phyloP scores from a whole-genome alignment of 2,329 filamentous ascomycete genomes.

The Paecilomyces sp. region DNA sequence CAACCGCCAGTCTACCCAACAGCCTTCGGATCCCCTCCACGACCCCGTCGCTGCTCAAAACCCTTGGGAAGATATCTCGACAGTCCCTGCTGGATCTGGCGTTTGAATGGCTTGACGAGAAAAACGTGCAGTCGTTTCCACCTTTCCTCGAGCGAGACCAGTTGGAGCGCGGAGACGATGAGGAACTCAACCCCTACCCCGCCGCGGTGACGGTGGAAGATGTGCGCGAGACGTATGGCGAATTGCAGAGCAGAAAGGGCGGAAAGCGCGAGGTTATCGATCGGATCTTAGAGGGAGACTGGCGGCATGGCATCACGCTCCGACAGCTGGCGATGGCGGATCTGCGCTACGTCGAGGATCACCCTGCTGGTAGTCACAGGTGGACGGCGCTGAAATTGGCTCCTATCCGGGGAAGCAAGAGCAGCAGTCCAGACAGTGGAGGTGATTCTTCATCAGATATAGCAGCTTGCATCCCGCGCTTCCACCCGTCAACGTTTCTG shows the following conservation, averaged over 20 bases:
- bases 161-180: conserved; percentile 45
- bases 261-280: conserved; percentile 49
- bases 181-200: conserved; percentile 61
- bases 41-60: conserved; percentile 58
- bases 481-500: conserved; percentile 75
- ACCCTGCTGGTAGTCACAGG: conserved; percentile 39
- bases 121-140: conserved; percentile 52
- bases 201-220: conserved; percentile 58
- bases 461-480: conserved; percentile 51
- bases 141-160: conserved; percentile 53
- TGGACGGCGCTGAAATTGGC: conserved; percentile 49
- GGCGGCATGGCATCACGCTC: conserved; percentile 48
- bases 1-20: conserved; percentile 64
- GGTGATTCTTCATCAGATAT: conserved; percentile 17
- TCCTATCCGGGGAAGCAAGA: conserved; percentile 15
- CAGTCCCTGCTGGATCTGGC: conserved; percentile 64
- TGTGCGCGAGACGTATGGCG: conserved; percentile 58
- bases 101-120: conserved; percentile 68
- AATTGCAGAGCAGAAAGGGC: conserved; percentile 50
- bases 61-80: conserved; percentile 63
- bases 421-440: conserved; percentile 15
- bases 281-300: conserved; percentile 51
- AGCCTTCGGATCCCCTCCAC: conserved; percentile 60
- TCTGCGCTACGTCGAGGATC: conserved; percentile 47
- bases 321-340: conserved; percentile 51